Evolutionary conservation across 1,284 basidiomycete species (phyloP), one percentile per base, ranked within the genome.

Genomic region (Trametes hirsuta): DNA sequence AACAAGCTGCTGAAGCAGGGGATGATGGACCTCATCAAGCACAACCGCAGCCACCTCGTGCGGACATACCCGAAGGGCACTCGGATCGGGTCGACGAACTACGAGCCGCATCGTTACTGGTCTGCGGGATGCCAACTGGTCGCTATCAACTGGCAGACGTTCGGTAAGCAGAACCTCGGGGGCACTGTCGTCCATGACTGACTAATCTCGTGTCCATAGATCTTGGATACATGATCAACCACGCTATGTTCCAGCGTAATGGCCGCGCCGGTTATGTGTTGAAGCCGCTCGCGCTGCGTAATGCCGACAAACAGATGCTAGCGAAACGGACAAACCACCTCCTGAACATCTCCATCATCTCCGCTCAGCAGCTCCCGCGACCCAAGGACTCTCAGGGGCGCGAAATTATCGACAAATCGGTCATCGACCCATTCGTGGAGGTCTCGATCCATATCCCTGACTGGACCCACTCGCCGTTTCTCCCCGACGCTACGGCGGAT

Each of bases 141-240:
- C 0, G 95, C 97, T 6, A 83, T 99, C 62, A 99, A 99, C 74
- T 98, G 95, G 93, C 97, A 99, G 75, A 99, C 95, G 0, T 90
- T 90, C 67, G 94, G 93, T 94, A 66, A 56, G 84, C 75, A 18
- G 10, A 39, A 9, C 54, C 1, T 6, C 18, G 9, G n/a, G 22
- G 18, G 6, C 22, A 21, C 24, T 18, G 47, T 48, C 35, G 39
- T 53, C 45, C 1, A 36, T 49, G 47, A 11, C 37, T 15, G 15
- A 24, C 3, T 36, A 10, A 24, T 34, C 51, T 21, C 40, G 5
- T 36, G 21, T 22, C 2, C 54, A 22, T 70, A 94, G 94, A 97
- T 74, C 71, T 93, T 52, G 94, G 92, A 8, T 92, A 91, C 69
- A 90, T 91, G 79, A 90, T 97, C 72, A 98, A 98, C 70, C 88